Base-by-base conservation (phyloP, 2,329 filamentous ascomycete species). In the Fusarium burgessii region DNA sequence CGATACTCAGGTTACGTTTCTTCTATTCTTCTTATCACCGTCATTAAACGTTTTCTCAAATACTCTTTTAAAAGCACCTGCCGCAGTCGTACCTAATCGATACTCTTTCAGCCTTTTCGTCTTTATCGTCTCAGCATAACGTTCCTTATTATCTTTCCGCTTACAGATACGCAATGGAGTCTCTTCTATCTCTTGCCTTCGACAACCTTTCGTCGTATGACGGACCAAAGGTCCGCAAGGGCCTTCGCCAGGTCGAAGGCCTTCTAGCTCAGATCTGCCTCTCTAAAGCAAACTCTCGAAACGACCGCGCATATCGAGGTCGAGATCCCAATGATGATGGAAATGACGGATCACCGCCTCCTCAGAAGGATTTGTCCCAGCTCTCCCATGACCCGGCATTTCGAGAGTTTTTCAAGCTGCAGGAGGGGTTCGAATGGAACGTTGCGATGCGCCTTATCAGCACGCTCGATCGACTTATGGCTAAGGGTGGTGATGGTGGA, bases 391-490 rank as follows among this genome's bases (percentile, higher is more conserved):
- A 98, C 80, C 93, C 93, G 23, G 95, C 95, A 23, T 98, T 98
- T 79, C 87, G 93, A 73, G 94, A 98, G 81, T 98, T 98, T 84
- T 98, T 97, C 85, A 94, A 97, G 80, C 81, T 98, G 72, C 96
- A 99, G 81, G 95, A 98, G 78, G 93, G 95, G 5, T 99, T 99
- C 79, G 94, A 98, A 83, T 98, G 94, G 93, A 99, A 99, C 83
- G 93, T 98, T 59, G 92, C 94, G 17, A 90, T 94, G 82, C 91
- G 94, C 66, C 87, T 98, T 66, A 91, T 97, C 68, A 90, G 91
- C 57, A 97, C 93, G 61, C 89, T 98, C 45, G 94, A 98, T 80
- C 88, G 93, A 62, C 87, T 98, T 51, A 87, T 98, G 77, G 94
- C 93, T 46, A 94, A 94, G 84, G 90, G 91, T 56, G 91, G 90